phyloP scores from a whole-genome alignment of 192 early-diverging fungal genomes.

The Phlyctochytrium bullatum region DNA sequence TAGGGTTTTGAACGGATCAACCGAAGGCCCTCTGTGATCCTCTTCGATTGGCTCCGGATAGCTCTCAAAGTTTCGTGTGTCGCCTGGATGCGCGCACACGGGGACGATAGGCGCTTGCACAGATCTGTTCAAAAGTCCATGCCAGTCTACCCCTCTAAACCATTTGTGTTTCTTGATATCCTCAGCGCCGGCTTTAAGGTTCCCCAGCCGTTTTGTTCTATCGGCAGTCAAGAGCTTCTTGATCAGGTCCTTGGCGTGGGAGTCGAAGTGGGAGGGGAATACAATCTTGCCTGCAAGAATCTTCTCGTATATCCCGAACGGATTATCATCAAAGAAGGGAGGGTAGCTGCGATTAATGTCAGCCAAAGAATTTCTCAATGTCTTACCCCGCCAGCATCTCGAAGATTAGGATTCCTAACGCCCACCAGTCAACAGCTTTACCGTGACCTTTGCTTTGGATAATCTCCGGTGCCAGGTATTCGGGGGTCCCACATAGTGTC shows the following conservation, averaged over 20 bases:
- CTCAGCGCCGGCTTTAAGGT: conserved; percentile 84
- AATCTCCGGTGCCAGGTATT: conserved; percentile 94
- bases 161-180: conserved; percentile 94
- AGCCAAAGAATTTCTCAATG: not conserved
- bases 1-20: conserved; percentile 77
- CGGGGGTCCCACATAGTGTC: conserved; percentile 97
- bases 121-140: conserved; percentile 70
- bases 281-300: conserved; percentile 86
- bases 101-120: conserved; percentile 90
- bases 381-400: conserved; percentile 94
- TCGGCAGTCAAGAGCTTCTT: conserved; percentile 89
- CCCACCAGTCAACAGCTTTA: conserved; percentile 99
- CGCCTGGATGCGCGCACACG: conserved; percentile 80
- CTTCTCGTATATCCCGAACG: conserved; percentile 99
- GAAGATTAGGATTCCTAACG: conserved; percentile 93
- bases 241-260: conserved; percentile 84
- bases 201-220: conserved; percentile 89
- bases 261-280: conserved; percentile 86
- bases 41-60: conserved; percentile 83
- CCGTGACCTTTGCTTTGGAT: conserved; percentile 97
- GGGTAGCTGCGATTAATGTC: conserved; percentile 63
- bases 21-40: conserved; percentile 45
- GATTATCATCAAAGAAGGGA: conserved; percentile 97
- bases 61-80: conserved; percentile 97
- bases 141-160: conserved; percentile 93